Conservation (phyloP, 164 flowering plant species). For the Vitis rupestris region DNA sequence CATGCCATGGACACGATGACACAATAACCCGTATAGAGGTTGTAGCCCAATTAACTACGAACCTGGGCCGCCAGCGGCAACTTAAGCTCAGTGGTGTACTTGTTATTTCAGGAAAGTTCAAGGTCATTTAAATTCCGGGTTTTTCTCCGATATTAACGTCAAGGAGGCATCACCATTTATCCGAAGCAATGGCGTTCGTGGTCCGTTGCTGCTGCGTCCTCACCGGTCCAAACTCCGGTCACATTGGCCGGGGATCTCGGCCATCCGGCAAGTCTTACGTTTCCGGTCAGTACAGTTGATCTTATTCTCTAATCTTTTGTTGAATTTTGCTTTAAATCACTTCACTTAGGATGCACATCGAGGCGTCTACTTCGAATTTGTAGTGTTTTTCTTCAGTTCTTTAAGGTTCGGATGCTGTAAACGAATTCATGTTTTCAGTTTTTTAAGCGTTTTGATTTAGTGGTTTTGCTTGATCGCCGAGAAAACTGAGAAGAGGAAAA, state of each 20-base stretch:
- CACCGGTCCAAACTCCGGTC: slow-evolving; percentile 3
- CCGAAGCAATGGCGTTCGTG: slow-evolving; percentile 22
- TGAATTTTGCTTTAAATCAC: too few relatives aligned
- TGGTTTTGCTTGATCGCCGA: too few relatives aligned
- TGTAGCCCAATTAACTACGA: too few relatives aligned
- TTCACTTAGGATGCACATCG: too few relatives aligned
- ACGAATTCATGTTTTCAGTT: too few relatives aligned
- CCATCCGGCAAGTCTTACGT: slow-evolving; percentile 8
- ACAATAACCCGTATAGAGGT: too few relatives aligned
- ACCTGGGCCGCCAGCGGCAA: background rate
- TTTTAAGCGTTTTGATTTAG: too few relatives aligned
- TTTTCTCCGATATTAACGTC: background rate
- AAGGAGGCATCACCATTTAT: slow-evolving; percentile 2
- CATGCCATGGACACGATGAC: too few relatives aligned
- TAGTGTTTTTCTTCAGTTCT: too few relatives aligned
- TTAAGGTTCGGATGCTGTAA: too few relatives aligned
- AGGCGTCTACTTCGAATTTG: too few relatives aligned
- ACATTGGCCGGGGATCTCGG: background rate
- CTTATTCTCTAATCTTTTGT: background rate
- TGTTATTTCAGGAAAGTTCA: background rate
- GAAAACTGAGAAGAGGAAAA: too few relatives aligned
- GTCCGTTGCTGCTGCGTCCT: slow-evolving; percentile 21
- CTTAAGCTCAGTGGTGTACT: background rate
- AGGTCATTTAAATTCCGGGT: background rate
- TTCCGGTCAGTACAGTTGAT: slow-evolving; percentile 15